Evolutionary conservation across 352 stramenopile genomes (phyloP).

Genomic region (Aphanomyces euteiches): DNA sequence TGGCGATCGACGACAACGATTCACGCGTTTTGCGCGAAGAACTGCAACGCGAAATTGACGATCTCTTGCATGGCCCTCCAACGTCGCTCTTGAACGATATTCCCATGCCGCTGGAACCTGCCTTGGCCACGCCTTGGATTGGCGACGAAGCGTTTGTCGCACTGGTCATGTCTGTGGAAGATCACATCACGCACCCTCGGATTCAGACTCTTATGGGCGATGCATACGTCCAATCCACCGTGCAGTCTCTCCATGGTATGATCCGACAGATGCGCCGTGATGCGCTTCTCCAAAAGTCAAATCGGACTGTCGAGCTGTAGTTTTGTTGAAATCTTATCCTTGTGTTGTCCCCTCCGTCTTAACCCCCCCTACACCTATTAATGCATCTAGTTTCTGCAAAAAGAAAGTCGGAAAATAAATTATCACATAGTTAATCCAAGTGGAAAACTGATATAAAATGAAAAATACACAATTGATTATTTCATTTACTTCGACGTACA

Average conservation of each 20-base stretch:
- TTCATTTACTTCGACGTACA: too few relatives aligned
- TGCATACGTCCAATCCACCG: slow-evolving; percentile 8
- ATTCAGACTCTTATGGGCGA: slow-evolving; percentile 22
- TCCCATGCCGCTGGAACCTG: slow-evolving; percentile 5
- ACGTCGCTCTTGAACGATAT: slow-evolving; percentile 8
- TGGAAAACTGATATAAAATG: too few relatives aligned
- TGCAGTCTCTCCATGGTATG: slow-evolving; percentile 21
- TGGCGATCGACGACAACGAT: slow-evolving; percentile 31
- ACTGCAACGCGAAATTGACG: slow-evolving; percentile 26
- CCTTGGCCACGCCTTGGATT: slow-evolving; percentile 21
- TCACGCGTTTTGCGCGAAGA: slow-evolving; percentile 27
- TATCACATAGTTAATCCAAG: too few relatives aligned
- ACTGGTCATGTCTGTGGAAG: slow-evolving; percentile 29
- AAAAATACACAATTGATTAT: too few relatives aligned
- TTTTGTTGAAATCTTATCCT: neutral
- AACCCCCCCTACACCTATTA: too few relatives aligned
- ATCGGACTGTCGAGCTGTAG: slow-evolving; percentile 27
- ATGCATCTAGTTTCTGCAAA: too few relatives aligned
- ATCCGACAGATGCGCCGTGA: slow-evolving; percentile 30
- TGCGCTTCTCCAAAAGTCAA: slow-evolving; percentile 23
- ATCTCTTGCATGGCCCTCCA: slow-evolving; percentile 20
- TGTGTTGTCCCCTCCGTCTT: too few relatives aligned
- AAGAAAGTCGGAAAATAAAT: too few relatives aligned
- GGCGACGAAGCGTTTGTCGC: slow-evolving; percentile 29
- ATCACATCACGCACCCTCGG: slow-evolving; percentile 25